These are phyloP conservation scores for Microthlaspi erraticum DNA, from an alignment of 345 rosid species.

Conservation along the genomic window DNA sequence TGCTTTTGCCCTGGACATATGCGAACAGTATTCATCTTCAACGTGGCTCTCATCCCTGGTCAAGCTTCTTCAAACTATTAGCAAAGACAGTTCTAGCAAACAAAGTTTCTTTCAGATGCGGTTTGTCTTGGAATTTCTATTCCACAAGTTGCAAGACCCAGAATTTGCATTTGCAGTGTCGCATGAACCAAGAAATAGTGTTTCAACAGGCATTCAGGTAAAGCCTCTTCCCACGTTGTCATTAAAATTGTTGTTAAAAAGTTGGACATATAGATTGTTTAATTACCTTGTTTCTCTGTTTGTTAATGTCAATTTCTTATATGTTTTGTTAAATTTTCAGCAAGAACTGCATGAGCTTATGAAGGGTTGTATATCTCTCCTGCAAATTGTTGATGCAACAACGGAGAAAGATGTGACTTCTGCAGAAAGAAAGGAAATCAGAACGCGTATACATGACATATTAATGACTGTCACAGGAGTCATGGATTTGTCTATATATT, in stretches of 20 bases:
- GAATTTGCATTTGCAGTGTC: conserved; percentile 70
- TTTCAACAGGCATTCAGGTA: conserved; percentile 73
- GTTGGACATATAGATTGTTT: not conserved
- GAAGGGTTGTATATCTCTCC: conserved; percentile 66
- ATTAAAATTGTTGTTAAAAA: not conserved
- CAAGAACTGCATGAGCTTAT: conserved; percentile 68
- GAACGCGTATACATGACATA: conserved; percentile 57
- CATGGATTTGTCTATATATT: conserved; percentile 75
- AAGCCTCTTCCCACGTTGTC: conserved; percentile 1
- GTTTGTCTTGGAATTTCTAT: conserved; percentile 62
- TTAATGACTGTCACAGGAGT: conserved; percentile 59
- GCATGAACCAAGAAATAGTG: conserved; percentile 61
- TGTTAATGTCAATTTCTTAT: conserved; percentile 16
- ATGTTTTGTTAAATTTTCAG: conserved; percentile 46
- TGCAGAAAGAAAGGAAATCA: conserved; percentile 59
- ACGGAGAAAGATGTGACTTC: conserved; percentile 51
- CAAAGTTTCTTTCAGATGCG: conserved; percentile 54
- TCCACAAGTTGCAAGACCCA: conserved; percentile 77
- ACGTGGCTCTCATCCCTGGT: conserved; percentile 91
- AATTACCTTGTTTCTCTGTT: conserved; percentile 25
- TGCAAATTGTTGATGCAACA: conserved; percentile 56
- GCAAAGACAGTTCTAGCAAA: conserved; percentile 44
- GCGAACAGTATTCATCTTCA: conserved; percentile 73
- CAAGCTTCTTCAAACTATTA: conserved; percentile 57
- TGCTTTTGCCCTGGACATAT: conserved; percentile 72